Evolutionary conservation across 257 asterid species (phyloP).

Genomic region (Ophiorrhiza pumila): DNA sequence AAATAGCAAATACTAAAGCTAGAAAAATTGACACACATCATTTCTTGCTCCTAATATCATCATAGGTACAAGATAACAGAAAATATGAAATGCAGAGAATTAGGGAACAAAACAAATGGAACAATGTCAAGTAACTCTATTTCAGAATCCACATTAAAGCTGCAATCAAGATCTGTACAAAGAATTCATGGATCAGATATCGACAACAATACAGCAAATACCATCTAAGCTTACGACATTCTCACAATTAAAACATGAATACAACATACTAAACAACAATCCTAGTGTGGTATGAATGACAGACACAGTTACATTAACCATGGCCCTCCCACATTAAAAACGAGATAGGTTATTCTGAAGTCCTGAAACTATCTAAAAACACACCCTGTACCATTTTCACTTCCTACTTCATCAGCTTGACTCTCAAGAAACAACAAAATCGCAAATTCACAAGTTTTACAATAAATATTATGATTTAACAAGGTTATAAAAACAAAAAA

Average conservation of each 20-base stretch:
- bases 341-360: neutral
- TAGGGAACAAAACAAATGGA: neutral
- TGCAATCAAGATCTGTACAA: neutral
- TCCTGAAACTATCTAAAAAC: neutral
- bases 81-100: neutral
- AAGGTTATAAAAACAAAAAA: neutral
- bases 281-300: neutral
- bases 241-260: neutral
- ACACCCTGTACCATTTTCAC: neutral
- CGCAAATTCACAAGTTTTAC: neutral
- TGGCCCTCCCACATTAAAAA: neutral
- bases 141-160: neutral
- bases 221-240: neutral
- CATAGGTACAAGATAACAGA: neutral
- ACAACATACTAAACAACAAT: neutral
- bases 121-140: neutral
- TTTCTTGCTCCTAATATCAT: neutral
- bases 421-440: neutral
- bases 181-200: neutral
- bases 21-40: neutral
- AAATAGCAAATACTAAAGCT: too few relatives aligned
- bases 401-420: neutral
- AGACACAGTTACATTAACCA: neutral
- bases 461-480: neutral
- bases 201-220: neutral